Base-by-base conservation (phyloP, 441 rosid species). In the Syzygium malaccense region DNA sequence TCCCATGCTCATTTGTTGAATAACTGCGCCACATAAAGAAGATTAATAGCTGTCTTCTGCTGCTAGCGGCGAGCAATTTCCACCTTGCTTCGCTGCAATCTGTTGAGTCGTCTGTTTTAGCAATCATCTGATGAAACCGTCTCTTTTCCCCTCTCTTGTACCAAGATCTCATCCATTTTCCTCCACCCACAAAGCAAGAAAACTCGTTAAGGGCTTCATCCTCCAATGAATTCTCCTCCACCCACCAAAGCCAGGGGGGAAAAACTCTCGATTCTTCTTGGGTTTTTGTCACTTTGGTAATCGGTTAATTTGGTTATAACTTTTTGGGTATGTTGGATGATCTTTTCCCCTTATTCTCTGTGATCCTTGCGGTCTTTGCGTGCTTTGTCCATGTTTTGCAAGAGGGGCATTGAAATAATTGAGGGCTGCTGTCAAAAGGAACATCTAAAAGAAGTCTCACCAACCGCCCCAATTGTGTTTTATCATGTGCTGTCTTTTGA, bases 251-350 rank as follows among this genome's bases (percentile, higher is more conserved):
- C 71, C 6, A 30, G 20, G 71, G 33, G 30, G 15, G n/a, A 15
- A 64, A 64, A 7, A 14, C 7, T 19, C 15, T 5, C 15, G 15
- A 6, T n/a, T 30, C 14, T n/a, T n/a, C 3, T 19, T n/a, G 7
- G 19, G 19, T 62, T n/a, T 0, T 62, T 0, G n/a, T 14, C 9
- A n/a, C 20, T n/a, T 62, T n/a, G 71, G 10, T 60, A 45, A 45
- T 57, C 25, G 9, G 8, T 57, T 57, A 23, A 60, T 26, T 13
- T 60, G 66, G 66, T 64, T 64, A n/a, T 64, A 7, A 7, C 71
- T n/a, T 30, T 0, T 7, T 15, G 11, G 15, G 71, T 0, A 19
- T 0, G 14, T 15, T 14, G 3, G 0, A 64, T 64, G 10, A 64
- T 64, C 19, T 64, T 30, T n/a, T n/a, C 15, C 14, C 19, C 20